Percentiles rank a stretch among this genome's conserved stretches.
phyloP scores from a whole-genome alignment of 2,329 filamentous ascomycete species.

The Tolypocladium paradoxum region DNA sequence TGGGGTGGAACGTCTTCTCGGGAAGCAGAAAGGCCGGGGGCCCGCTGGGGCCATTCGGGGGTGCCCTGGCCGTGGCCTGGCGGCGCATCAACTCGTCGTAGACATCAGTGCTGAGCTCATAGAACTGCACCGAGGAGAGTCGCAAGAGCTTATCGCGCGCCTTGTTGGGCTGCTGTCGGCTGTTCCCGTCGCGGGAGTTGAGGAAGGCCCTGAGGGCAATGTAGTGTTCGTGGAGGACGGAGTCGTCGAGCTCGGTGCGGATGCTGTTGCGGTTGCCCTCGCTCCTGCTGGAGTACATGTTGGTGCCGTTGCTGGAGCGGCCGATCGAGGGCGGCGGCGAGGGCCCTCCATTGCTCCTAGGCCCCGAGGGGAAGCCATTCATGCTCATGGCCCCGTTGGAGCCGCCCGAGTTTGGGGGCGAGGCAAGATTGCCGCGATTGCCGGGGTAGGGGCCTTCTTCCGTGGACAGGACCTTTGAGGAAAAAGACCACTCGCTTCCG shows the following conservation, averaged over 20 bases:
- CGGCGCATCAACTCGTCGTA: slow-evolving; percentile 88
- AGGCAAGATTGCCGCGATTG: slow-evolving; percentile 50
- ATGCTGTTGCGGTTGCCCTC: slow-evolving; percentile 51
- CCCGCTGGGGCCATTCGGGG: slow-evolving; percentile 39
- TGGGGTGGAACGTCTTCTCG: slow-evolving; percentile 87
- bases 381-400: slow-evolving; percentile 45
- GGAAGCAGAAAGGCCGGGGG: slow-evolving; percentile 69
- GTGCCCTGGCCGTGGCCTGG: slow-evolving; percentile 53
- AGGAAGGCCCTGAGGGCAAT: slow-evolving; percentile 67
- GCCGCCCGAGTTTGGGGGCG: slow-evolving; percentile 59
- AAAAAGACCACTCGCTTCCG: slow-evolving; percentile 73
- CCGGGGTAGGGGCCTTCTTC: slow-evolving; percentile 41
- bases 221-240: slow-evolving; percentile 70
- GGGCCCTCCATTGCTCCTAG: slow-evolving; percentile 49
- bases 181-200: slow-evolving; percentile 64
- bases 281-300: slow-evolving; percentile 55
- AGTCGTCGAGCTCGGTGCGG: slow-evolving; percentile 49
- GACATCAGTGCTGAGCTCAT: slow-evolving; percentile 94
- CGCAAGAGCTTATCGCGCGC: slow-evolving; percentile 90
- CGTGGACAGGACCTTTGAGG: slow-evolving; percentile 48
- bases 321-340: slow-evolving; percentile 86
- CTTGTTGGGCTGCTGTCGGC: slow-evolving; percentile 68
- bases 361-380: slow-evolving; percentile 48
- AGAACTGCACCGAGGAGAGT: slow-evolving; percentile 85
- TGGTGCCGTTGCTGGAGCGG: slow-evolving; percentile 71